Evolutionary conservation across 352 stramenopile genomes (phyloP), one percentile per base, ranked within the genome.

Genomic region (Elongisporangium undulatum): DNA sequence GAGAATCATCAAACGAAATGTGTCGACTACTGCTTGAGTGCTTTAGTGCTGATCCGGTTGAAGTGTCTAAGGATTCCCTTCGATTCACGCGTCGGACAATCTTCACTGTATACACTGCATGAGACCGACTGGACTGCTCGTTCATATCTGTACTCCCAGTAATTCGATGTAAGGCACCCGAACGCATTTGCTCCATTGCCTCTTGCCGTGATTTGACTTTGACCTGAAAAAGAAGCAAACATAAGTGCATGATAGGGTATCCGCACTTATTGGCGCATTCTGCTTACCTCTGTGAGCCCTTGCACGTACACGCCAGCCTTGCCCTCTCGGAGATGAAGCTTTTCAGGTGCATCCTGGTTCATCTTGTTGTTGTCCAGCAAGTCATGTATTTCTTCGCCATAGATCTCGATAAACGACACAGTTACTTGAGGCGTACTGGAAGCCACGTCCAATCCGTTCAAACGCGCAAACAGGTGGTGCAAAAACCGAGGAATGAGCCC

Each of bases 351-450:
- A 34, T 65, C 63, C 3, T 63, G 64, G 34, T 69, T 62, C 13
- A 51, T 22, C n/a, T 69, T 67, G n/a, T 64, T 16, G 9, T 69
- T 72, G 49, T 94, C 74, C 1, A 99, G 70, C 26, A 99, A 67
- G 69, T 99, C 96, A 61, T 97, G 88, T 55, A 99, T 97, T 59
- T 99, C 95, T 74, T 99, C 95, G 20, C 95, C 95, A 51, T 99
- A 99, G 16, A 99, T 98, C 73, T 99, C 97, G 5, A 99, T 75
- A 63, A 93, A 96, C 3, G 87, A 96, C n/a, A 94, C 87, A 0
- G 79, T 88, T 3, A 94, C 68, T 49, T 89, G 69, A 54, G 71
- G 67, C 1, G 70, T 72, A 2, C 59, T 59, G 7, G 49, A 41
- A 2, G 58, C 61, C 21, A 78, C 71, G 29, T 86, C 77, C 16